Evolutionary conservation across 495 filamentous ascomycete species (phyloP), one percentile per base, ranked within the genome.

Genomic region (Hypoxylon crocopeplum): DNA sequence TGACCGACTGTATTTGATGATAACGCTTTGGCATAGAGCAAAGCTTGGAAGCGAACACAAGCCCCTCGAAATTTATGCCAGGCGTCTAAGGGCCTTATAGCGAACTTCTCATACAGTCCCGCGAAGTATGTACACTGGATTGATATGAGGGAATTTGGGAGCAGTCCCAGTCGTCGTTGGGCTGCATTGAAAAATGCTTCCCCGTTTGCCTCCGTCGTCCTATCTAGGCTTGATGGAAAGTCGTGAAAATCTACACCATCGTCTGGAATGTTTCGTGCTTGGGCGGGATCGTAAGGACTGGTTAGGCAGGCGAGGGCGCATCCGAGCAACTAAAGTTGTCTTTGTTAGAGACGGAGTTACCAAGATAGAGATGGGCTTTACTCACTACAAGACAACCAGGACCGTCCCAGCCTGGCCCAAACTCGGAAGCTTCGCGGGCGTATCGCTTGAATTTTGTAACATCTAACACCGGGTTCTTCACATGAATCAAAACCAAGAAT

Each of bases 311-410:
- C 25, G 5, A 29, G 25, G 5, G 25, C 25, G 10, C 25, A 29
- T 10, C 5, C 25, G 25, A 29, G 25, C 10, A 29, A n/a, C n/a
- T n/a, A n/a, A n/a, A n/a, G n/a, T n/a, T n/a, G n/a, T n/a, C n/a
- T n/a, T n/a, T n/a, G 25, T 10, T 29, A 29, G 25, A 29, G 25
- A 29, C 25, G 5, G 25, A 29, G 5, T 29, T 10, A 29, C 10
- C 25, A 29, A 29, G 19, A 41, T 16, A n/a, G 19, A 15, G 2
- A 3, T 11, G 5, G 16, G 15, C 15, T 15, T 34, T 29, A 56
- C 51, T 42, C 20, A 47, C 51, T 15, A 56, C 51, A 5, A 56
- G 42, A 25, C 51, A 56, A n/a, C 37, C 39, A 17, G 38, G 42
- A 6, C 51, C 51, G n/a, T 56, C 51, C 40, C 51, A 56, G 2